Conservation (phyloP, 331 rosid genomes). For the Cydonia oblonga region DNA sequence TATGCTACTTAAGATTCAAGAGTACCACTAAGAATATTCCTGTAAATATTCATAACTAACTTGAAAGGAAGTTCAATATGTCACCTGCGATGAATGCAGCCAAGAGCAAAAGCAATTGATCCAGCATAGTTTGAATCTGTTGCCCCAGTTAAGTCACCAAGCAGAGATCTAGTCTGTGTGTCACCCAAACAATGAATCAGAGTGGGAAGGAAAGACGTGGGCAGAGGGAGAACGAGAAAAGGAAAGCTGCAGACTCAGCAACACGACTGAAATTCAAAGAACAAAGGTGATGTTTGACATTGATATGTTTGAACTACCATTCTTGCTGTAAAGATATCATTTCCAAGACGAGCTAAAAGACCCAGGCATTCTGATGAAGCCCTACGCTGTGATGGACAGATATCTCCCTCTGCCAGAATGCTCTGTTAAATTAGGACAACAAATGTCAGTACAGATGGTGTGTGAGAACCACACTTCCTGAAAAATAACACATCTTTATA, state of each 20-base stretch:
- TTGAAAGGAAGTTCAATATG: neutral
- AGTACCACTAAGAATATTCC: neutral
- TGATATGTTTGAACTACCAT: constrained; percentile 38
- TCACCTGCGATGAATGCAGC: constrained; percentile 97
- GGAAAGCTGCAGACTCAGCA: neutral
- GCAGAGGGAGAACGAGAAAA: neutral
- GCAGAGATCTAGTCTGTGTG: constrained; percentile 72
- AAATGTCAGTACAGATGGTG: constrained; percentile 11
- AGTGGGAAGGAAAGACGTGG: neutral
- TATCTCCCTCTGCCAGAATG: constrained; percentile 84
- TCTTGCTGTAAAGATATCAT: constrained; percentile 87
- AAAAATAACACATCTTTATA: neutral
- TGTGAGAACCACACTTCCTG: constrained; percentile 1
- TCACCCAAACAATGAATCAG: constrained; percentile 17
- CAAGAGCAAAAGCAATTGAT: constrained; percentile 87
- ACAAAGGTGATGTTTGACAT: neutral
- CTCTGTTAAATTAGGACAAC: constrained; percentile 41
- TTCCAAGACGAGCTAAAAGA: constrained; percentile 88
- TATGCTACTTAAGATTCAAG: neutral
- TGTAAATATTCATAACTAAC: neutral
- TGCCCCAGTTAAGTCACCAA: constrained; percentile 70
- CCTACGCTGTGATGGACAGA: constrained; percentile 80
- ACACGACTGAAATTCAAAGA: neutral
- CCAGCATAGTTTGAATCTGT: constrained; percentile 68
- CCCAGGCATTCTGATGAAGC: constrained; percentile 92